phyloP scores from a whole-genome alignment of 441 rosid genomes.

The Bruguiera hainesii region DNA sequence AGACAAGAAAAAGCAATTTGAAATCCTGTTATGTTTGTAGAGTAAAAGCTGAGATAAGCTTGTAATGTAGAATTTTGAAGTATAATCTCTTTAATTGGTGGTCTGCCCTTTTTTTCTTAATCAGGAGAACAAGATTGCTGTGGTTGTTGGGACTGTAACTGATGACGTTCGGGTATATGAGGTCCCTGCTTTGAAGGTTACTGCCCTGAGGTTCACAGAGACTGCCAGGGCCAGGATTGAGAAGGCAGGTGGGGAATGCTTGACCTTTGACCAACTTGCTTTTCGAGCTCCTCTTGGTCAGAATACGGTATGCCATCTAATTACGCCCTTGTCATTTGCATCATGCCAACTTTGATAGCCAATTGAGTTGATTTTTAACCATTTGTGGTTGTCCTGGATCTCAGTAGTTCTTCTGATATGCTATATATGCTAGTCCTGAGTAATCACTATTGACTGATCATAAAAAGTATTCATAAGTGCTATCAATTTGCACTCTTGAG shows the following conservation, averaged over 20 bases:
- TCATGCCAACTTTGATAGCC: not conserved
- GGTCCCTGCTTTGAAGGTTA: slow-evolving; percentile 5
- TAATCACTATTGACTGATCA: too few relatives aligned
- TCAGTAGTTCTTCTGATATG: too few relatives aligned
- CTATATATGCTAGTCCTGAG: too few relatives aligned
- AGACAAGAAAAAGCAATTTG: not conserved
- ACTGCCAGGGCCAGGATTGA: slow-evolving; percentile 37
- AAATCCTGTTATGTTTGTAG: too few relatives aligned
- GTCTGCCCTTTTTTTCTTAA: too few relatives aligned
- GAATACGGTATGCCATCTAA: slow-evolving; percentile 2
- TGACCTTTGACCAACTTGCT: slow-evolving; percentile 78
- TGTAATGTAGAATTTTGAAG: too few relatives aligned
- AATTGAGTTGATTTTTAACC: not conserved
- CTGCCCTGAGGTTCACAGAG: slow-evolving; percentile 6
- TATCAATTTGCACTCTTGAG: too few relatives aligned
- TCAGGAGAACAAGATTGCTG: slow-evolving; percentile 2
- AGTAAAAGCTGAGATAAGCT: too few relatives aligned
- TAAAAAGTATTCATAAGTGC: too few relatives aligned
- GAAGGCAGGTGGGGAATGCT: slow-evolving; percentile 81
- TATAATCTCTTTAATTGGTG: too few relatives aligned
- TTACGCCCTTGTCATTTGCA: not conserved
- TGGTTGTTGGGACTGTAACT: slow-evolving; percentile 2
- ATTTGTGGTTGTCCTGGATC: not conserved
- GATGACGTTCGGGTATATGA: slow-evolving; percentile 1
- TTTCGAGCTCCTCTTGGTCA: slow-evolving; percentile 14